Base-by-base conservation (phyloP, 306 rosid genomes). In the Acacia melanoxylon region DNA sequence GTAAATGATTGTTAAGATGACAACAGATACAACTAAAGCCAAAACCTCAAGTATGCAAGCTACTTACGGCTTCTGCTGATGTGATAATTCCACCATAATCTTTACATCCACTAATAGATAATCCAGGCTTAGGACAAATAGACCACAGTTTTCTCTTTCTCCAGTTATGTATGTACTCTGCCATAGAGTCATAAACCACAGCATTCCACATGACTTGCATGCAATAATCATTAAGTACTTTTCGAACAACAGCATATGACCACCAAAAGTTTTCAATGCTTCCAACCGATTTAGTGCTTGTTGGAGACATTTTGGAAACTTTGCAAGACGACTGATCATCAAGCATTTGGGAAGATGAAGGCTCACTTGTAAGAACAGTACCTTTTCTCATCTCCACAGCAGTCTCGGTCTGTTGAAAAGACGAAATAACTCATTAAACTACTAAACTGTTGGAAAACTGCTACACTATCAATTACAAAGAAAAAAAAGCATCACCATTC, bases 171-270 rank as follows among this genome's bases (percentile, higher is more conserved):
- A 87, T 44, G 87, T 78, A 86, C 13, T 92, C 97, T 13, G 85
- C 85, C 68, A 95, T 70, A 31, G 85, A 70, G 87, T 95, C 97
- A 90, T 83, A 92, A 87, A 88, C 89, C 62, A 92, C 92, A 52
- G 98, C 94, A 88, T 95, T 95, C 99, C 98, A 95, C 88, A 87
- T 87, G 65, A 92, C 93, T 90, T 92, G 86, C 90, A 86, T 83
- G 91, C 93, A 93, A 85, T 86, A 86, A 83, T 91, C 87, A 82
- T 80, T 75, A 83, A 95, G 91, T 76, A 87, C 84, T 86, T 78
- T 85, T 41, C 99, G 87, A 71, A 95, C 90, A 91, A 58, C 91
- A 29, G 91, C 83, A 82, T 86, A 87, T 24, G 92, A 89, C 80
- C 90, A 87, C 92, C 91, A 84, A 86, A 92, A 95, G 75, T 89